Evolutionary conservation across 2,329 filamentous ascomycete genomes (phyloP).

Genomic region (Fusarium udum): DNA sequence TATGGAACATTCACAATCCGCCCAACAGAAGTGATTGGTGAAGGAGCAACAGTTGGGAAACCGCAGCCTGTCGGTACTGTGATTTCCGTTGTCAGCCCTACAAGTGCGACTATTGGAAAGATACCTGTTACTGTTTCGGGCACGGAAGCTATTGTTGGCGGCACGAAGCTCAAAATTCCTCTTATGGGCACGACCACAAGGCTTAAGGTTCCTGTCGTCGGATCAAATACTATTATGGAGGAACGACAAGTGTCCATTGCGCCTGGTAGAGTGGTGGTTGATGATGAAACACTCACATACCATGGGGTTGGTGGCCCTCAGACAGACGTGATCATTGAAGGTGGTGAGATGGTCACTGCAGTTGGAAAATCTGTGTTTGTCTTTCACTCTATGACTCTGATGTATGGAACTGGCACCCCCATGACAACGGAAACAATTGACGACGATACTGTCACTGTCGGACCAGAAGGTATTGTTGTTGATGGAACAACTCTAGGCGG

Average conservation of each 20-base stretch:
- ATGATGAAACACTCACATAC: conserved; percentile 51
- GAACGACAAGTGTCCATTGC: conserved; percentile 49
- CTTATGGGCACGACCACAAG: conserved; percentile 47
- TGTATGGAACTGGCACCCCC: conserved; percentile 52
- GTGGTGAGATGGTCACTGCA: conserved; percentile 59
- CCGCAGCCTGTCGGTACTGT: conserved; percentile 47
- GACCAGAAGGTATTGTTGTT: conserved; percentile 54
- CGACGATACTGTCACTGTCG: conserved; percentile 62
- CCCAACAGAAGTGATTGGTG: conserved; percentile 57
- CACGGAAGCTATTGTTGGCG: conserved; percentile 53
- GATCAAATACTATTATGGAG: conserved; percentile 49
- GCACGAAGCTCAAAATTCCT: conserved; percentile 55
- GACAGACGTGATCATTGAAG: conserved; percentile 57
- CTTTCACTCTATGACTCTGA: conserved; percentile 55
- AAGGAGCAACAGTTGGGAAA: conserved; percentile 56
- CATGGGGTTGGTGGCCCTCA: conserved; percentile 45
- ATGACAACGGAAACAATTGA: conserved; percentile 54
- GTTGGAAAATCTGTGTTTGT: conserved; percentile 54
- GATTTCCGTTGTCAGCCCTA: conserved; percentile 48
- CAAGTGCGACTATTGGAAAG: conserved; percentile 51
- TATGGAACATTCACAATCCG: conserved; percentile 58
- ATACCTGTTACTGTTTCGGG: conserved; percentile 55
- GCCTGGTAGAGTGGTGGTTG: conserved; percentile 49
- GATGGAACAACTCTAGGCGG: conserved; percentile 57
- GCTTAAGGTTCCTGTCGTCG: conserved; percentile 51